Base-by-base conservation (phyloP, 768 basidiomycete genomes). In the Rhodotorula diobovata region DNA sequence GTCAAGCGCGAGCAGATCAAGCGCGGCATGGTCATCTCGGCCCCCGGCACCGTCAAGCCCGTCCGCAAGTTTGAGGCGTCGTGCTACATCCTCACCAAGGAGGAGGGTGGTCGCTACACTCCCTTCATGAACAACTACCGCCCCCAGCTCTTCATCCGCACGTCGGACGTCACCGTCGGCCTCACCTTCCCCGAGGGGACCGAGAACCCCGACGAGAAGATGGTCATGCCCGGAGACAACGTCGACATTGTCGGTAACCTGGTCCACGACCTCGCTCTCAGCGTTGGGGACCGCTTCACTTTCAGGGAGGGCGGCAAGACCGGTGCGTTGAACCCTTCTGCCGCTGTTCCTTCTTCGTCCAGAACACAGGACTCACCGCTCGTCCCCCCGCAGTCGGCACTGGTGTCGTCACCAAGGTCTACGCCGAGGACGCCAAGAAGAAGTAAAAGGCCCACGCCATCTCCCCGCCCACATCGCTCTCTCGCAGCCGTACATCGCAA, bases 221-320 rank as follows among this genome's bases (percentile, higher is more conserved):
- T 90, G 88, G 88, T 97, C 76, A 94, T 96, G 91, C 95, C 95
- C 60, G 95, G 95, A 71, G 95, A 98, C 83, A 95, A 95, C 78
- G 88, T 98, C 64, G 93, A 96, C 20, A 18, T 98, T 84, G 84
- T 91, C 65, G 91, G 90, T 79, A 83, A 86, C 37, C 85, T 97
- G 48, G 85, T 88, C 35, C 87, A 88, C 50, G 4, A 35, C n/a
- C 55, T 55, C 12, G 2, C 20, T 6, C 25, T 12, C 46, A 48
- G 21, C 12, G 32, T 34, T 23, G 11, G 30, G 53, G 30, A 15
- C 20, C 35, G 35, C 15, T 74, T 74, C 68, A 74, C 73, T 35
- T 67, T 78, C 9, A 63, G 76, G 8, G 77, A 78, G 81, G 93
- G 92, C 75, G 91, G 92, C 79, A 94, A 88, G 83, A 97, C 95